These are phyloP conservation scores for Mentha longifolia DNA, from an alignment of 257 asterid genomes.

Conservation along the genomic window DNA sequence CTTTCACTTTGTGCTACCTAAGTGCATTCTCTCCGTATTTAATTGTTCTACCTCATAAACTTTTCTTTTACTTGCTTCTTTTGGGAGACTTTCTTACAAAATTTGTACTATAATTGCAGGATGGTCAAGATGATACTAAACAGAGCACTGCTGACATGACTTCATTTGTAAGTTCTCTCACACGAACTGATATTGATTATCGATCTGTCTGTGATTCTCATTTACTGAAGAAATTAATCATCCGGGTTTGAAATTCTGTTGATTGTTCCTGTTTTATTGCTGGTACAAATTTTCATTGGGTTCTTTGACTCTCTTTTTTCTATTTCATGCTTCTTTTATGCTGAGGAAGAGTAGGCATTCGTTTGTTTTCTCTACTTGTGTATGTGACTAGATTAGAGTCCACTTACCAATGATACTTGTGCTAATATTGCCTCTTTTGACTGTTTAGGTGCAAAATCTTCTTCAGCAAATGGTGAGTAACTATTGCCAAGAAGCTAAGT, in stretches of 20 bases:
- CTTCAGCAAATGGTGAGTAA: constrained; percentile 83
- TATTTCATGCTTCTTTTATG: neutral
- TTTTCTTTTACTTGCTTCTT: neutral
- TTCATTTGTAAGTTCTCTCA: constrained; percentile 63
- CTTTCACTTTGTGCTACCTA: neutral
- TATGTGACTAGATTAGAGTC: neutral
- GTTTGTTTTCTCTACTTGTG: neutral
- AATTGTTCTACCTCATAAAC: neutral
- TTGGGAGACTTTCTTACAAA: neutral
- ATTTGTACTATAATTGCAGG: constrained; percentile 50
- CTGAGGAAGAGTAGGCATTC: neutral
- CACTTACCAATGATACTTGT: neutral
- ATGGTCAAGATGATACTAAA: constrained; percentile 71
- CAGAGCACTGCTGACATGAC: constrained; percentile 89
- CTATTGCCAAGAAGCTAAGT: constrained; percentile 13
- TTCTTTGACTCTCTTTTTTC: neutral
- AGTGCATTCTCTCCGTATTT: constrained; percentile 11
- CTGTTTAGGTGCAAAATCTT: constrained; percentile 78
- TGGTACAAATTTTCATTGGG: neutral
- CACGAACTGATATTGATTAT: neutral
- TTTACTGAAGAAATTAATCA: neutral
- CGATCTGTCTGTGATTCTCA: neutral
- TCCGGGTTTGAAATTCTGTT: neutral
- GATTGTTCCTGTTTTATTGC: neutral
- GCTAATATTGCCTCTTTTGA: constrained; percentile 34